Evolutionary conservation across 441 rosid species (phyloP).

Genomic region (Croton laevigatus): DNA sequence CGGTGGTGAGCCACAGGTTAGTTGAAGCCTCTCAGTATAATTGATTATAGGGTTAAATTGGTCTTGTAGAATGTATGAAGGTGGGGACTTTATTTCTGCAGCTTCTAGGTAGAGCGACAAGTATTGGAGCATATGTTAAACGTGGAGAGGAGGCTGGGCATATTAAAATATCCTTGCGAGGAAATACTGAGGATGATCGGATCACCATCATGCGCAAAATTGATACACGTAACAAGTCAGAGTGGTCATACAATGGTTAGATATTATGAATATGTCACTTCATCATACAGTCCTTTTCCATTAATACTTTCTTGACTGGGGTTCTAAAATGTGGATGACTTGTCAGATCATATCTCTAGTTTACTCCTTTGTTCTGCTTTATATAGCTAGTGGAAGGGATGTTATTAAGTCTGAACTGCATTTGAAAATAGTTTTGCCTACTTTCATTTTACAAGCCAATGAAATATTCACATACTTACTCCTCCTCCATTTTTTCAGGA

Average conservation of each 20-base stretch:
- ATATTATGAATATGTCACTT: conserved; percentile 16
- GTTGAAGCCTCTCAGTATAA: conserved; percentile 25
- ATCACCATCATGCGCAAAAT: conserved; percentile 67
- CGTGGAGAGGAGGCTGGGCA: conserved; percentile 82
- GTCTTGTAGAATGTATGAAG: conserved; percentile 10
- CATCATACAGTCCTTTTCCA: conserved; percentile 10
- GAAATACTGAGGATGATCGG: conserved; percentile 49
- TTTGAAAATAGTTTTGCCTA: not conserved
- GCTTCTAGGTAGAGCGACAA: conserved; percentile 93
- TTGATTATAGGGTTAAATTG: conserved; percentile 17
- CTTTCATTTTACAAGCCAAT: not conserved
- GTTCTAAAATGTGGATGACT: not conserved
- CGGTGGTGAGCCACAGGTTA: conserved; percentile 90
- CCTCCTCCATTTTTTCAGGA: conserved; percentile 46
- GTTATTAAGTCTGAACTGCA: not conserved
- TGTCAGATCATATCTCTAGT: not conserved
- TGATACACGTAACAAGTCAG: conserved; percentile 83
- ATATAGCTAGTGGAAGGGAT: not conserved
- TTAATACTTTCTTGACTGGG: not conserved
- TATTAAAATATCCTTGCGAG: conserved; percentile 72
- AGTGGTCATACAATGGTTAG: conserved; percentile 86
- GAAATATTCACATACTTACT: not conserved
- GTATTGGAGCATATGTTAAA: conserved; percentile 87
- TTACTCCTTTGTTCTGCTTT: not conserved
- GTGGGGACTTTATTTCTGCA: conserved; percentile 31